Percentiles rank a stretch among this genome's conserved stretches.
Evolutionary conservation across 768 basidiomycete species (phyloP).

Genomic region (Auricularia sp.): DNA sequence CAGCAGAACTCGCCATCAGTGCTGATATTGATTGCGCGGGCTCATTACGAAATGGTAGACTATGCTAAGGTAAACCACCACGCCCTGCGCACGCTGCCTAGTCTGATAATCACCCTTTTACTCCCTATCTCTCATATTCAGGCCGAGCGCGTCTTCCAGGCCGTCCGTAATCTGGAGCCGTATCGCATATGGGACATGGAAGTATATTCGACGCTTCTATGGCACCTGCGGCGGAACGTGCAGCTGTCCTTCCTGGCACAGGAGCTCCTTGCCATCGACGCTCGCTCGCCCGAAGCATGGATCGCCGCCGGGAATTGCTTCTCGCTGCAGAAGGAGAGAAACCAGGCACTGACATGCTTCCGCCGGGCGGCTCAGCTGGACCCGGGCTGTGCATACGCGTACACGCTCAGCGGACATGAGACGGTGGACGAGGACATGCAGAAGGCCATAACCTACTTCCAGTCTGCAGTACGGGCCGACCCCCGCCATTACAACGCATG

Average conservation of each 20-base stretch:
- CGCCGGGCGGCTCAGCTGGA: conserved; percentile 83
- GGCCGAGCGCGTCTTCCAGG: conserved; percentile 86
- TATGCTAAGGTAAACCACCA: conserved; percentile 68
- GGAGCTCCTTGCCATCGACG: conserved; percentile 74
- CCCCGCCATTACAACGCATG: conserved; percentile 95
- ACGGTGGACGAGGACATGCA: conserved; percentile 92
- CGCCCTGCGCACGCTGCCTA: conserved; percentile 7
- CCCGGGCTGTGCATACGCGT: conserved; percentile 87
- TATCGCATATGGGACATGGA: conserved; percentile 90
- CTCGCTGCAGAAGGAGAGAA: conserved; percentile 87
- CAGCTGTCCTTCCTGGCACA: conserved; percentile 89
- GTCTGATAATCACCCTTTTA: conserved; percentile 14
- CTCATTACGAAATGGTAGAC: conserved; percentile 83
- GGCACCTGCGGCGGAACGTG: conserved; percentile 82
- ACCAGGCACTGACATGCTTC: conserved; percentile 91
- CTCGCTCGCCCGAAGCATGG: conserved; percentile 85
- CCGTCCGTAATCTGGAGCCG: conserved; percentile 76
- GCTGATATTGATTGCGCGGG: conserved; percentile 73
- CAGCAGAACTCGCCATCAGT: conserved; percentile 73
- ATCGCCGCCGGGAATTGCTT: conserved; percentile 95
- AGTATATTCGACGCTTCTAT: conserved; percentile 88
- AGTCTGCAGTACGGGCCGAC: conserved; percentile 85
- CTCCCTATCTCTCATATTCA: conserved; percentile 22
- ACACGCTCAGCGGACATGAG: conserved; percentile 94
- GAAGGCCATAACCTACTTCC: conserved; percentile 84